A percentile compares a stretch with the other conserved stretches of the same genome.
Conservation (phyloP, 192 early-diverging fungal genomes). For the Coemansia sp. region DNA sequence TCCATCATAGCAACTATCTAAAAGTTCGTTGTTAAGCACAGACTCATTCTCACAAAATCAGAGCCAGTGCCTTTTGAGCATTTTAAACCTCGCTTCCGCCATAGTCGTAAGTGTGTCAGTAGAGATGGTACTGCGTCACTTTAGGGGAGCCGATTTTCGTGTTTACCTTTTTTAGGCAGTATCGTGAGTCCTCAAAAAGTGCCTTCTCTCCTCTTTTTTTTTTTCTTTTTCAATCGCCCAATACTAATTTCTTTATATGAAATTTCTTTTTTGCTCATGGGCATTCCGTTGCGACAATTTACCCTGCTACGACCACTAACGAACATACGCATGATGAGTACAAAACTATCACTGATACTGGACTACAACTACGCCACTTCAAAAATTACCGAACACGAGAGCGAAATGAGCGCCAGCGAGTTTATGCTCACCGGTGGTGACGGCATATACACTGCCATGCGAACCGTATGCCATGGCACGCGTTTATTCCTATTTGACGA, state of each 20-base stretch:
- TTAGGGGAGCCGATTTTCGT: background rate
- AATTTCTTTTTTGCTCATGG: background rate
- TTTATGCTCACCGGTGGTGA: conserved; percentile 45
- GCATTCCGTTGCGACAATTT: background rate
- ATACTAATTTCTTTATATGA: background rate
- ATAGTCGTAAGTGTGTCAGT: background rate
- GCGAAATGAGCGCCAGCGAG: conserved; percentile 22
- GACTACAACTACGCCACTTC: conserved; percentile 26
- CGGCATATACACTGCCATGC: conserved; percentile 48
- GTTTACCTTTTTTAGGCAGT: too few relatives aligned
- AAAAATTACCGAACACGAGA: conserved; percentile 14
- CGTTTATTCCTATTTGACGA: conserved; percentile 43
- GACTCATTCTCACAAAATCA: background rate
- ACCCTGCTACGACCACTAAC: background rate
- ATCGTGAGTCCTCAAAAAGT: too few relatives aligned
- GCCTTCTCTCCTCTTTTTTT: too few relatives aligned
- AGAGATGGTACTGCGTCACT: background rate
- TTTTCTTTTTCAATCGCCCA: too few relatives aligned
- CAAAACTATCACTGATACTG: conserved; percentile 23
- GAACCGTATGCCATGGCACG: conserved; percentile 26
- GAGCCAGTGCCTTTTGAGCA: background rate
- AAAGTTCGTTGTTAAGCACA: background rate
- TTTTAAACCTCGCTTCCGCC: background rate
- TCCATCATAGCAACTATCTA: background rate
- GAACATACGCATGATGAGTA: conserved; percentile 12